Evolutionary conservation across 148 eudicot species (phyloP), one percentile per base, ranked within the genome.

Genomic region (Rhododendron williamsianum): DNA sequence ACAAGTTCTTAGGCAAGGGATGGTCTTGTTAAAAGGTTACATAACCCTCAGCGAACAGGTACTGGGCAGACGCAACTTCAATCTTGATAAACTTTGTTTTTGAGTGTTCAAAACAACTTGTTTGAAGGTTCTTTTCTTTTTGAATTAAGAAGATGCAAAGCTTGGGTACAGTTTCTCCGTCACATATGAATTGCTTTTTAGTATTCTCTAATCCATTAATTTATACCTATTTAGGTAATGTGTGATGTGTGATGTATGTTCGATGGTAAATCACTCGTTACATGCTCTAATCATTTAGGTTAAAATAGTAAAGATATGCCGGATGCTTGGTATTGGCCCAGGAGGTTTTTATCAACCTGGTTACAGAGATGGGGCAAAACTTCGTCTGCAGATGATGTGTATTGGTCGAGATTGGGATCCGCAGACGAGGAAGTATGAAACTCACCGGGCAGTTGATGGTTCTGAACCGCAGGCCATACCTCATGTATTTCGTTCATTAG

Each of bases 361-460:
- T 80, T 91, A 88, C 83, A 83, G 83, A 19, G 89, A 88, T 80
- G 94, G 94, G 79, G 87, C 91, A n/a, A 93, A 91, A 86, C 92
- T 94, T 1, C 92, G 90, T 25, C 81, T 94, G 80, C 87, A 87
- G 41, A 90, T 92, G 97, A 94, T 93, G 97, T 94, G 94, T 83
- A 89, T 94, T 16, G 98, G 98, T 86, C 84, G 27, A 38, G 91
- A 91, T 80, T 94, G 98, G 98, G 91, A 94, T 85, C 95, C 94
- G 10, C 86, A 89, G 78, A 91, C 92, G 12, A 88, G 87, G 71
- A 87, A 73, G 65, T 93, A 93, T 78, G 78, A 73, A 43, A 67
- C 84, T 18, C 48, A 9, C 21, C 89, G 92, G 27, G 87, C 30
- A 49, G 23, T 88, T 49, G 94, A 93, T 87, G 85, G 85, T 56